Evolutionary conservation across 2,329 filamentous ascomycete species (phyloP).

Genomic region (Hypomyces rosellus): DNA sequence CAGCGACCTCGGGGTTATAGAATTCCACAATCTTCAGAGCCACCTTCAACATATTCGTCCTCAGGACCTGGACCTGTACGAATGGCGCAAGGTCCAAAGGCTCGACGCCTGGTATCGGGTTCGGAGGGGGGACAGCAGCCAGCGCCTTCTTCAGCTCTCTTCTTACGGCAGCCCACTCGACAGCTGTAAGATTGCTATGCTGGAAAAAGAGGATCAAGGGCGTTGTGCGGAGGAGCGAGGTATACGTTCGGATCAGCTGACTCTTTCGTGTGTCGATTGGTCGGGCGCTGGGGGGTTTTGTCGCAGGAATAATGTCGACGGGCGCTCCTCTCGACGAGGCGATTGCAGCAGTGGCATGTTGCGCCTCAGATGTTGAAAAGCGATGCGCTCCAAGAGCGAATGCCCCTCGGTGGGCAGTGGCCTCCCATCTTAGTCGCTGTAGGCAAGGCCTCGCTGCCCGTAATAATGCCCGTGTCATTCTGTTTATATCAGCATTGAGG

Average conservation of each 20-base stretch:
- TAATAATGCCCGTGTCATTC: slow-evolving; percentile 17
- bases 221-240: slow-evolving; percentile 77
- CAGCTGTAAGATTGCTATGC: slow-evolving; percentile 61
- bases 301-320: slow-evolving; percentile 51
- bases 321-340: slow-evolving; percentile 26
- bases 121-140: slow-evolving; percentile 32
- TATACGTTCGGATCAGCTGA: slow-evolving; percentile 79
- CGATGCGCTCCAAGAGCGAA: slow-evolving; percentile 17
- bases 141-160: slow-evolving; percentile 40
- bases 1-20: slow-evolving; percentile 49
- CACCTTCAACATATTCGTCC: slow-evolving; percentile 82
- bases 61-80: slow-evolving; percentile 75
- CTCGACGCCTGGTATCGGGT: slow-evolving; percentile 19
- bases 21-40: slow-evolving; percentile 84
- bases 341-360: slow-evolving; percentile 17
- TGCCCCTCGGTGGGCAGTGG: slow-evolving; percentile 7
- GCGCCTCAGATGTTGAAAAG: slow-evolving; percentile 22
- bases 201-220: slow-evolving; percentile 81
- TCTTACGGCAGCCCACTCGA: slow-evolving; percentile 49
- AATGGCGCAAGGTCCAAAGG: slow-evolving; percentile 46
- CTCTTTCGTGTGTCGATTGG: slow-evolving; percentile 83
- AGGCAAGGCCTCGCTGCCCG: slow-evolving; percentile 17
- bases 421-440: slow-evolving; percentile 11
- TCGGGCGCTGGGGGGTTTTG: slow-evolving; percentile 82
- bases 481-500: slow-evolving; percentile 1